Evolutionary conservation across 1,284 basidiomycete species (phyloP), one percentile per base, ranked within the genome.

Genomic region (Pseudozyma sp.): DNA sequence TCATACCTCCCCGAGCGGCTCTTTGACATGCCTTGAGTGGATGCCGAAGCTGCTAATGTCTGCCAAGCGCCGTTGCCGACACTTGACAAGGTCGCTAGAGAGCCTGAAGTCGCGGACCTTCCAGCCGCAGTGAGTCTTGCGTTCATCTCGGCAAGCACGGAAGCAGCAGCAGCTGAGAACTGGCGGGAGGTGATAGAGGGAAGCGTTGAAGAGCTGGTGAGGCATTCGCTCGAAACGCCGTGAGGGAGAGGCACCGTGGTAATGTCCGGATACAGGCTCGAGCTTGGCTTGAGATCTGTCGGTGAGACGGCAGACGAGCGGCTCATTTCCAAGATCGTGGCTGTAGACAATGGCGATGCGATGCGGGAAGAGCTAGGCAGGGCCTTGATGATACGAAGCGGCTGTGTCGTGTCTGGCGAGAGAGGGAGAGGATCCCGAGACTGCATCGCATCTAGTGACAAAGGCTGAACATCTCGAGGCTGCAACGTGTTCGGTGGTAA

Each of bases 131-230:
- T 55, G 9, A 78, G 58, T 16, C 78, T 67, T 21, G 74, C 74
- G 18, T 79, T 78, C 70, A 79, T 77, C 43, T 79, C 78, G 5
- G 75, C 77, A 12, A 76, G 61, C 7, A 79, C 66, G 14, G 77
- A 67, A 7, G 70, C 71, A 18, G 72, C 67, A 14, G 78, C 77
- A 0, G 70, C 71, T 16, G 62, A 64, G 43, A 76, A 77, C 25
- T 76, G 73, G 0, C 64, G 69, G 3, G 65, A 70, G 1, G 72
- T 62, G 63, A 75, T 64, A 39, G 72, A 70, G 0, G 72, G 72
- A 9, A 75, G 57, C 0, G 72, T 70, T 5, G 67, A 70, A n/a
- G 72, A 66, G 55, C 63, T 62, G 39, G 55, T 49, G 11, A 70
- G 50, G 18, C 59, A 44, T 2, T 60, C 67, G 57, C 47, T 57